Evolutionary conservation across 768 basidiomycete species (phyloP).

Genomic region (Lentinula boryana): DNA sequence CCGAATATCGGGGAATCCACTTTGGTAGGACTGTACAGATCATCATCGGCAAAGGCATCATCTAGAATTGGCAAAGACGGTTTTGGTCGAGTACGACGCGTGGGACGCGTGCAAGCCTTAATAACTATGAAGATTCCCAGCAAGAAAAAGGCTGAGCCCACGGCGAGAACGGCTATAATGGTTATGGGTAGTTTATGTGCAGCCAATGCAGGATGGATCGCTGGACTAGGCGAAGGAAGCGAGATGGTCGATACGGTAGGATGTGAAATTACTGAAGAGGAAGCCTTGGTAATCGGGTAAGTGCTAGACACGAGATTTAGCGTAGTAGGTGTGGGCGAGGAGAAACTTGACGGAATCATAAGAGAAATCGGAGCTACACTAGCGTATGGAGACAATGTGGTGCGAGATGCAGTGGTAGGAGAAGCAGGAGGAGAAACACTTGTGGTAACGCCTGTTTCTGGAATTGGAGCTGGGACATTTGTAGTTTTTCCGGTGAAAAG

Average conservation of each 20-base stretch:
- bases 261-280: neutral
- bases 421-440: neutral
- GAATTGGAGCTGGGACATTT: conserved; percentile 1
- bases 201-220: conserved; percentile 1
- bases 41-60: conserved; percentile 43
- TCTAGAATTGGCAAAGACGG: conserved; percentile 73
- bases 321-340: conserved; percentile 1
- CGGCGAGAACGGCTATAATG: conserved; percentile 45
- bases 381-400: neutral
- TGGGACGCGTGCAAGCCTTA: conserved; percentile 44
- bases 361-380: neutral
- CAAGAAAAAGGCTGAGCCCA: conserved; percentile 45
- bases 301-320: neutral
- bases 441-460: neutral
- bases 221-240: neutral
- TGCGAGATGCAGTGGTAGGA: neutral
- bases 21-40: conserved; percentile 34
- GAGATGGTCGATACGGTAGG: neutral
- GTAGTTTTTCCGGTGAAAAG: neutral
- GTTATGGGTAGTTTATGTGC: conserved; percentile 38
- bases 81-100: conserved; percentile 48
- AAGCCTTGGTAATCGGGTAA: neutral
- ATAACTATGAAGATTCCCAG: conserved; percentile 41
- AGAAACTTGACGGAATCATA: neutral
- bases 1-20: conserved; percentile 68